Conservation (phyloP, 257 asterid species). For the Lavandula angustifolia region DNA sequence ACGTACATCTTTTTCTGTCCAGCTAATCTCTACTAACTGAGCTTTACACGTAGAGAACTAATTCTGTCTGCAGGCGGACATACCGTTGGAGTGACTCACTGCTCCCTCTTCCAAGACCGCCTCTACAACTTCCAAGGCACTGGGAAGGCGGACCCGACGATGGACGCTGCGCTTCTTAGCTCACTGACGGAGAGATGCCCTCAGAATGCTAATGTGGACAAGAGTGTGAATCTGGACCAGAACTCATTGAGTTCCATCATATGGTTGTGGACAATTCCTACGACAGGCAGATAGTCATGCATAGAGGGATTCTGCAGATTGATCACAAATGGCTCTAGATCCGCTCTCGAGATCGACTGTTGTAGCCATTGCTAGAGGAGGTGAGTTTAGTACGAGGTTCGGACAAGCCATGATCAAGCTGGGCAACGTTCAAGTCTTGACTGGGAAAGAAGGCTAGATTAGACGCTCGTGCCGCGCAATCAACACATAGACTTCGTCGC, state of each 20-base stretch:
- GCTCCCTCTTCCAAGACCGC: slow-evolving; percentile 51
- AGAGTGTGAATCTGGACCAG: slow-evolving; percentile 50
- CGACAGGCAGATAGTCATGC: slow-evolving; percentile 41
- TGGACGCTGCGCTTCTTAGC: slow-evolving; percentile 40
- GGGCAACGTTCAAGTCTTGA: slow-evolving; percentile 54
- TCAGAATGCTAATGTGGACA: slow-evolving; percentile 31
- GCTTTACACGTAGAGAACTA: too few relatives aligned
- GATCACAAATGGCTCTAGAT: slow-evolving; percentile 65
- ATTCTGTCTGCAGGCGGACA: slow-evolving; percentile 52
- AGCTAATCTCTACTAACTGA: not conserved
- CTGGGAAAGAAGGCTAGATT: slow-evolving; percentile 49
- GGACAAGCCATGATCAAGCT: slow-evolving; percentile 62
- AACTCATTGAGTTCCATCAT: slow-evolving; percentile 41
- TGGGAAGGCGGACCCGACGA: slow-evolving; percentile 49
- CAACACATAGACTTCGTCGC: not conserved
- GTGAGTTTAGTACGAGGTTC: slow-evolving; percentile 41
- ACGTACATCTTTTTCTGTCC: not conserved
- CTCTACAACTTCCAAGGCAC: slow-evolving; percentile 53
- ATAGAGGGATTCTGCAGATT: slow-evolving; percentile 54
- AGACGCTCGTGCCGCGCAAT: slow-evolving; percentile 41
- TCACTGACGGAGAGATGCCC: slow-evolving; percentile 42
- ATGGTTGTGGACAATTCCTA: slow-evolving; percentile 52
- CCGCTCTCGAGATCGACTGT: slow-evolving; percentile 42
- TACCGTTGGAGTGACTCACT: slow-evolving; percentile 62
- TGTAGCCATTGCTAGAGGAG: slow-evolving; percentile 32